Evolutionary conservation across 305 asterid genomes (phyloP), one percentile per base, ranked within the genome.

Genomic region (Andrographis paniculata): DNA sequence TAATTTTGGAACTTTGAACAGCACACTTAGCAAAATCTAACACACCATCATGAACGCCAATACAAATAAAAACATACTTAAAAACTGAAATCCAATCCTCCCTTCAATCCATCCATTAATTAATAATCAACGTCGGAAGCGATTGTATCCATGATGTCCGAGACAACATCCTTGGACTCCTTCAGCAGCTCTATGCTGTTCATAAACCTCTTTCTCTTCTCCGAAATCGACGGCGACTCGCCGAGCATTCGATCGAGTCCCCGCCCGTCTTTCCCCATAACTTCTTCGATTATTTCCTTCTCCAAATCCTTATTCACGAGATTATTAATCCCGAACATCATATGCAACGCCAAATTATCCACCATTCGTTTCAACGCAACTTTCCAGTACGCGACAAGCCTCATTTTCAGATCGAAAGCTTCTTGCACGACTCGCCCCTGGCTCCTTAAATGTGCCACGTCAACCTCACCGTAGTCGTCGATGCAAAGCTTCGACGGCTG

Each of bases 91-190:
- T 24, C 8, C 8, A 24, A 24, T 3, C 4, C 8, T 24, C 30
- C 4, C 8, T 24, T 8, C 30, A 24, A 8, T 3, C 4, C 30
- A 3, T 8, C 30, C 6, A 24, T 4, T 3, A 24, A 24, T 24
- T 24, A 24, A 4, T 8, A 24, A 3, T 53, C 59, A 1, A 42
- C 20, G 21, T 24, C 7, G 5, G 20, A 6, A 0, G 36, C 56
- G 38, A 68, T 39, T 21, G 28, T 48, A 51, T 74, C 78, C 53
- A 73, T 66, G 5, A 71, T 66, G 9, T 31, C 44, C 0, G 68
- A 55, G 0, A 80, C 78, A 0, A 64, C 53, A 8, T 66, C 78
- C 63, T 71, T 82, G 0, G 86, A 59, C 50, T 78, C 77, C 70
- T 49, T 73, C 0, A 82, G 71, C 59, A 79, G 40, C 37, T 47